A percentile compares a stretch with the other conserved stretches of the same genome.
phyloP scores from a whole-genome alignment of 371 early-diverging fungal species.

The Apophysomyces sp. region DNA sequence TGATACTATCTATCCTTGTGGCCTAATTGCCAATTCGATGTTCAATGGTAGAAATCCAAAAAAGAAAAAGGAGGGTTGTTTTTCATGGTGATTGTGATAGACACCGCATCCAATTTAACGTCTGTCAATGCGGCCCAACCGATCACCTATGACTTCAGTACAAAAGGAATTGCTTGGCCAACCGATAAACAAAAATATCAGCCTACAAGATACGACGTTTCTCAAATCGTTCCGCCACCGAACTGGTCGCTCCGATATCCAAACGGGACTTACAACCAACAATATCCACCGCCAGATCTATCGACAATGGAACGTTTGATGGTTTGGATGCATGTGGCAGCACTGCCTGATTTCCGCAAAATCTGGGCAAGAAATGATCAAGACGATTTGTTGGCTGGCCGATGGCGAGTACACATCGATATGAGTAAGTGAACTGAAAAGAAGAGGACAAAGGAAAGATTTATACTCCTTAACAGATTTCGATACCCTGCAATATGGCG shows the following conservation, averaged over 20 bases:
- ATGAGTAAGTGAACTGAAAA: slow-evolving; percentile 51
- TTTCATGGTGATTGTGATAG: slow-evolving; percentile 3
- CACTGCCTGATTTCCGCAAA: slow-evolving; percentile 96
- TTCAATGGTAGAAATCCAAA: slow-evolving; percentile 70
- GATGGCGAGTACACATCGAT: slow-evolving; percentile 67
- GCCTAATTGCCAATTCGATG: slow-evolving; percentile 95
- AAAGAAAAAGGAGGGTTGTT: not conserved
- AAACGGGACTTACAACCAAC: slow-evolving; percentile 54
- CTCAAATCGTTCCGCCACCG: slow-evolving; percentile 70
- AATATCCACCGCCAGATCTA: slow-evolving; percentile 71
- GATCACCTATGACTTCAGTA: slow-evolving; percentile 51
- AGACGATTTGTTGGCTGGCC: slow-evolving; percentile 53
- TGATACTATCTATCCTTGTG: slow-evolving; percentile 91
- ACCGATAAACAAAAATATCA: slow-evolving; percentile 75
- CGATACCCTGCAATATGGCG: slow-evolving; percentile 79
- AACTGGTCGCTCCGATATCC: slow-evolving; percentile 70
- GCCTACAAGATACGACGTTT: slow-evolving; percentile 46
- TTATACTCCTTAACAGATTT: slow-evolving; percentile 56
- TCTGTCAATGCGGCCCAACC: not conserved
- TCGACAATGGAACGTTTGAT: slow-evolving; percentile 81
- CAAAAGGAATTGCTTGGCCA: slow-evolving; percentile 85
- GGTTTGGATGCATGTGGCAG: slow-evolving; percentile 99
- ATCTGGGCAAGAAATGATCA: slow-evolving; percentile 82
- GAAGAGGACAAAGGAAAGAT: not conserved
- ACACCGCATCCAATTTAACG: slow-evolving; percentile 25